Base-by-base conservation (phyloP, 805 yeast genomes). In the Ogataea parapolymorpha region DNA sequence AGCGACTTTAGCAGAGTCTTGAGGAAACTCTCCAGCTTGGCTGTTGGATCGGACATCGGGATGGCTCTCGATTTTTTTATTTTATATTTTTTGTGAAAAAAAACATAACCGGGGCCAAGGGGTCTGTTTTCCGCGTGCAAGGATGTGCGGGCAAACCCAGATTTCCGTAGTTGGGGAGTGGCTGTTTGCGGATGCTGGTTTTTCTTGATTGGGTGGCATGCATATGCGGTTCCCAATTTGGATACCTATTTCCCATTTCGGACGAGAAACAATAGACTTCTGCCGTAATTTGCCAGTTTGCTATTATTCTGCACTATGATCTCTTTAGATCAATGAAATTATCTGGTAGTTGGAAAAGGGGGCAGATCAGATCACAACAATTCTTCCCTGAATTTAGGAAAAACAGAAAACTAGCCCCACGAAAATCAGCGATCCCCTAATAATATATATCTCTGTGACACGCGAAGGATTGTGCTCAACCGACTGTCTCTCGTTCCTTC, bases 1-100 rank as follows among this genome's bases (percentile, higher is more conserved):
- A 61, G 44, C 3, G 64, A 46, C n/a, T 50, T 51, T 13, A 61
- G 33, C 4, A 59, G 35, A 18, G 51, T 29, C 26, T 54, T 56
- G 14, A 60, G 41, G 27, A 54, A 56, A 15, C 45, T 48, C 16
- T 61, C 63, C 11, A 57, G 40, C 32, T 50, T 50, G 16, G 37
- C 37, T 1, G 58, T 54, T 10, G 58, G 56, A 30, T 54, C 58
- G 16, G 36, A 35, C 28, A 40, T 32, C 4, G 32, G 12, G 15
- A 17, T 32, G 6, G 35, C 17, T 18, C 18, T 32, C 8, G 15
- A 31, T 11, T n/a, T 27, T 32, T 18, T 39, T 34, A 12, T 28
- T 32, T 15, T 28, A 42, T 5, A 32, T 25, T 15, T 28, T 15
- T 25, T 28, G 41, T 25, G n/a, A 24, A 24, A 24, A 24, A 25